Evolutionary conservation across 257 asterid species (phyloP).

Genomic region (Anisodus tanguticus): DNA sequence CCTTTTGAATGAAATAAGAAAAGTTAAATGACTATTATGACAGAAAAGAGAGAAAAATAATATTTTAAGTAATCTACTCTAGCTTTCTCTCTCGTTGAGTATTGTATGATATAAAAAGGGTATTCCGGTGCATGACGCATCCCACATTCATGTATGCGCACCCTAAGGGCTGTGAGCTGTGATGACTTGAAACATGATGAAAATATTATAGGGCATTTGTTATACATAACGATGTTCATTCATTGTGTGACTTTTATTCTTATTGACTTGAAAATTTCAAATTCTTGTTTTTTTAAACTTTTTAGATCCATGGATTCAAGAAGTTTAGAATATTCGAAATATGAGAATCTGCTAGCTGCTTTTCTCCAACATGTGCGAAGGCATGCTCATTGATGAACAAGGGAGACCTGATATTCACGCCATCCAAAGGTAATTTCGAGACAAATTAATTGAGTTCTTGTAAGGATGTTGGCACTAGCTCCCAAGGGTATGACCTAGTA

Average conservation of each 20-base stretch:
- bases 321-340: constrained; percentile 57
- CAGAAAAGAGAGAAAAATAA: too few species aligned
- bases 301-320: constrained; percentile 61
- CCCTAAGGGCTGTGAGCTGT: not conserved
- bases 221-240: not conserved
- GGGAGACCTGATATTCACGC: constrained; percentile 50
- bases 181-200: not conserved
- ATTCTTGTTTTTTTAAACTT: constrained; percentile 41
- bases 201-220: not conserved
- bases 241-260: not conserved
- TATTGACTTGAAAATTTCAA: not conserved
- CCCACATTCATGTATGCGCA: not conserved
- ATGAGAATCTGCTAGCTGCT: constrained; percentile 48
- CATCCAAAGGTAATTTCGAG: constrained; percentile 43
- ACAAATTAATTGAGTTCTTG: too few species aligned
- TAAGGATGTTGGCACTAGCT: not conserved
- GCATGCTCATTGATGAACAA: constrained; percentile 42
- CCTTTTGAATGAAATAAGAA: too few species aligned
- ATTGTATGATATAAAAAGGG: not conserved
- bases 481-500: too few species aligned
- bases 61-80: too few species aligned
- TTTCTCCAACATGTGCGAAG: constrained; percentile 48
- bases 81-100: not conserved
- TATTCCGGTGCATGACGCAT: not conserved
- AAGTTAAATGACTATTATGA: too few species aligned